Evolutionary conservation across 2,329 filamentous ascomycete genomes (phyloP).

Genomic region (Chaetomiaceae sp.): DNA sequence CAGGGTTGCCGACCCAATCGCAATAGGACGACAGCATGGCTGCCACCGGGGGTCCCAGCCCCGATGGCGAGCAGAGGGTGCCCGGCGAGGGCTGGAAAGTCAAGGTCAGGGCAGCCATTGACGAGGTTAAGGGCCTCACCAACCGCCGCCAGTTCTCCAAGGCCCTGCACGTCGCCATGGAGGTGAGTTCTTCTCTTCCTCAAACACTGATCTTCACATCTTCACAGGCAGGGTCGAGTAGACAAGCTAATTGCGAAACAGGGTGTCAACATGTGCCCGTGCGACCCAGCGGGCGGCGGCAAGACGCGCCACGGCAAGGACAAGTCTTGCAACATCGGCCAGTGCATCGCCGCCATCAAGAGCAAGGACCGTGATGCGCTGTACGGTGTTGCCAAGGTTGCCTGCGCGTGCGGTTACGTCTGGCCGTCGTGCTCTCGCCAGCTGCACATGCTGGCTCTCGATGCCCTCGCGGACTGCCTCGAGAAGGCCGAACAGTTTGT

Average conservation of each 20-base stretch:
- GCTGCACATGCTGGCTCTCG: constrained; percentile 19
- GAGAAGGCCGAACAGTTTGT: constrained; percentile 13
- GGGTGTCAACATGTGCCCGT: constrained; percentile 20
- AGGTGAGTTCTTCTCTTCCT: not conserved
- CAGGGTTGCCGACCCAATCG: too few species aligned
- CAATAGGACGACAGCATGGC: constrained; percentile 2
- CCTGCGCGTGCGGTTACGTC: constrained; percentile 23
- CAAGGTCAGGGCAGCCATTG: not conserved
- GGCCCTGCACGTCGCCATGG: constrained; percentile 11
- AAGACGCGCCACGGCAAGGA: constrained; percentile 20
- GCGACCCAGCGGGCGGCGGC: constrained; percentile 7
- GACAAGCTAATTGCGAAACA: not conserved
- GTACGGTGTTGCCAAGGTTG: constrained; percentile 4
- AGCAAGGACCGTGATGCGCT: constrained; percentile 13
- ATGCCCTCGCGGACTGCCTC: constrained; percentile 20
- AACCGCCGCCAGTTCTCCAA: not conserved
- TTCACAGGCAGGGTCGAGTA: too few species aligned
- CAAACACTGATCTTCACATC: not conserved
- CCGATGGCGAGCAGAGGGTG: not conserved
- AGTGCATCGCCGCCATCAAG: constrained; percentile 22
- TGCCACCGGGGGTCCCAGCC: not conserved
- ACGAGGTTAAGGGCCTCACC: not conserved
- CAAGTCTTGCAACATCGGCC: constrained; percentile 27
- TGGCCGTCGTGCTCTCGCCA: constrained; percentile 21
- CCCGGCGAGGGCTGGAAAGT: not conserved